phyloP scores from a whole-genome alignment of 352 stramenopile genomes.

The Pythium biforme region DNA sequence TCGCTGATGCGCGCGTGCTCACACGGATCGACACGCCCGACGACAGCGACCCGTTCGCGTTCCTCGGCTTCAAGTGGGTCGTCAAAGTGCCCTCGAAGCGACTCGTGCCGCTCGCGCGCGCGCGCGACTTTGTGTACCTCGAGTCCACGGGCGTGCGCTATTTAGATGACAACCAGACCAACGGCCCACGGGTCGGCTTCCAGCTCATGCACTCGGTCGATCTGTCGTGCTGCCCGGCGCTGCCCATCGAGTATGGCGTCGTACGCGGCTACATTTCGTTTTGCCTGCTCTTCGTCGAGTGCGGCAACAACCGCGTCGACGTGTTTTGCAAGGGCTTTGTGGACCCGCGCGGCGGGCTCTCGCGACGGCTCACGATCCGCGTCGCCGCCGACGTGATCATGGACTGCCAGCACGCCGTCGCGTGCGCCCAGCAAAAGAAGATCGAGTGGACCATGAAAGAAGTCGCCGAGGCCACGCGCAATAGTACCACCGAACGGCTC shows the following conservation, averaged over 20 bases:
- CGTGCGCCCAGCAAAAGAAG: conserved; percentile 29
- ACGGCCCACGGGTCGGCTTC: conserved; percentile 23
- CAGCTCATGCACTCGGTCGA: conserved; percentile 40
- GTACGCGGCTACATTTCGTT: conserved; percentile 37
- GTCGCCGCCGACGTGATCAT: conserved; percentile 28
- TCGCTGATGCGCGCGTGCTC: conserved; percentile 31
- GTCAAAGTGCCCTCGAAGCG: conserved; percentile 25
- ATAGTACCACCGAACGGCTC: neutral
- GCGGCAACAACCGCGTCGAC: conserved; percentile 17
- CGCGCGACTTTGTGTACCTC: conserved; percentile 35
- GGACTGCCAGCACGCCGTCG: conserved; percentile 19
- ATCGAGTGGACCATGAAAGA: conserved; percentile 26
- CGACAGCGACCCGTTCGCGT: conserved; percentile 26
- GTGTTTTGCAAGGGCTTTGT: conserved; percentile 43
- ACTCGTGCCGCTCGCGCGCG: conserved; percentile 25
- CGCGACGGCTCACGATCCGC: conserved; percentile 23
- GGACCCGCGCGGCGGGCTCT: conserved; percentile 30
- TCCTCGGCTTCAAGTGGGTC: conserved; percentile 35
- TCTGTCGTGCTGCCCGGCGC: conserved; percentile 19
- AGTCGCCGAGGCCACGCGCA: neutral
- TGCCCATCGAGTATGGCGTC: conserved; percentile 24
- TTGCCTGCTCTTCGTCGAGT: conserved; percentile 35
- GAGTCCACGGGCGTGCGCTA: conserved; percentile 24
- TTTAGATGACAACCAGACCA: neutral
- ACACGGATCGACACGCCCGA: conserved; percentile 26